phyloP scores from a whole-genome alignment of 371 early-diverging fungal species.

The Rhizopus sp. region DNA sequence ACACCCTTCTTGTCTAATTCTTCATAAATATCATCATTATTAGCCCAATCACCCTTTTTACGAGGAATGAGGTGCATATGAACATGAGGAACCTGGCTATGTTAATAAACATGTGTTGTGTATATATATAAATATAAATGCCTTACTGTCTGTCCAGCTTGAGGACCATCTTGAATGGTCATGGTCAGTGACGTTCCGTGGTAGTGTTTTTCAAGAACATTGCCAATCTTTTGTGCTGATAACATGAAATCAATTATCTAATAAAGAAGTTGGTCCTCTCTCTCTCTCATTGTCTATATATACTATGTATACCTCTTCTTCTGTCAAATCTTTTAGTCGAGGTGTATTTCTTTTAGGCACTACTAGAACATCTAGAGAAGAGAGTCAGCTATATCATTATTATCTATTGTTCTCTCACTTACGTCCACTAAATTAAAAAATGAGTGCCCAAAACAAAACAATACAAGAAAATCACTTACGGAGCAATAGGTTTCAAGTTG shows the following conservation, averaged over 20 bases:
- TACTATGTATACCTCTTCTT: conserved; percentile 65
- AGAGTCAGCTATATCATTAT: not conserved
- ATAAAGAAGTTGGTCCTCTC: not conserved
- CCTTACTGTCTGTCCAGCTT: conserved; percentile 88
- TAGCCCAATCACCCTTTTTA: conserved; percentile 73
- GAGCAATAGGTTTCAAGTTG: conserved; percentile 86
- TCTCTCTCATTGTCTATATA: too few species aligned
- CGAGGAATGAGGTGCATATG: conserved; percentile 96
- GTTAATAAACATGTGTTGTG: not conserved
- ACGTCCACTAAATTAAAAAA: conserved; percentile 11
- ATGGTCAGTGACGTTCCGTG: conserved; percentile 73
- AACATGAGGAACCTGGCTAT: conserved; percentile 72
- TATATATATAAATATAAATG: not conserved
- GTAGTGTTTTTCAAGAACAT: conserved; percentile 74
- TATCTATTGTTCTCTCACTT: not conserved
- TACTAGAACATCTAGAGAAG: conserved; percentile 78
- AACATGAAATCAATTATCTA: conserved; percentile 70
- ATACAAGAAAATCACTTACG: conserved; percentile 41
- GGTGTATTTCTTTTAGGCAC: conserved; percentile 68
- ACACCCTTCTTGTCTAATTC: conserved; percentile 69
- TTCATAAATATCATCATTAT: conserved; percentile 90
- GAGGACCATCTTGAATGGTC: conserved; percentile 79
- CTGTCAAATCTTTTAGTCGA: conserved; percentile 73
- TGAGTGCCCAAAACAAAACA: not conserved
- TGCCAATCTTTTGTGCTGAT: conserved; percentile 77